Base-by-base conservation (phyloP, 768 basidiomycete species). In the Hemileccinum rubropunctum region DNA sequence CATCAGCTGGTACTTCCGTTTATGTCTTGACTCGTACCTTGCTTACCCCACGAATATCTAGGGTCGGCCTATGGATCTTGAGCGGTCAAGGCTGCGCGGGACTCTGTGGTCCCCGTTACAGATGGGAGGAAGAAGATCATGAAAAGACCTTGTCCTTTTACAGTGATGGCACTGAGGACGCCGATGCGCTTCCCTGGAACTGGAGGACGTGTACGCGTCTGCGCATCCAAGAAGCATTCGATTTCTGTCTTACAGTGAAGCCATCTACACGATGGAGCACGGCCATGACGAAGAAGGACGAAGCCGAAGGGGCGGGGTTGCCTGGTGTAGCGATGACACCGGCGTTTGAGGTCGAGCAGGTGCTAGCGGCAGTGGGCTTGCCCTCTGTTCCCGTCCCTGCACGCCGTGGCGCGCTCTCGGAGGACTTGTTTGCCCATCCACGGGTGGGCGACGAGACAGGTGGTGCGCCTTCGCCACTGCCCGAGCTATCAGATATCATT, bases 101-200 rank as follows among this genome's bases (percentile, higher is more conserved):
- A n/a, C 64, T 92, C 14, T 90, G 88, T 65, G 91, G 91, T 38
- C 91, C 91, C 10, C 81, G 88, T 13, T 81, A 83, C 59, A 77
- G 85, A 54, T 91, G 88, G 91, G 90, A 92, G 62, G 91, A 92
- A 70, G 80, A 86, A 43, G 82, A 83, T 23, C 75, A 72, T 14
- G 84, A 86, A 61, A 86, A 85, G 72, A 72, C 73, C 3, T 63
- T 73, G 36, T 76, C 80, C 4, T 58, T 74, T 20, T 78, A 80
- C 58, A 76, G 71, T 51, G 82, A 82, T 44, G 53, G 64, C 1
- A 60, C 50, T 15, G 63, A 70, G 12, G 79, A 80, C 23, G 59
- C 63, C 14, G 74, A 74, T 21, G 73, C 77, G 13, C 75, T 93
- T 20, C 78, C 83, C 6, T 95, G 92, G 91, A 72, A 72, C 47